Evolutionary conservation across 176 grass and related monocot species (phyloP).

Genomic region (Typha latifolia): DNA sequence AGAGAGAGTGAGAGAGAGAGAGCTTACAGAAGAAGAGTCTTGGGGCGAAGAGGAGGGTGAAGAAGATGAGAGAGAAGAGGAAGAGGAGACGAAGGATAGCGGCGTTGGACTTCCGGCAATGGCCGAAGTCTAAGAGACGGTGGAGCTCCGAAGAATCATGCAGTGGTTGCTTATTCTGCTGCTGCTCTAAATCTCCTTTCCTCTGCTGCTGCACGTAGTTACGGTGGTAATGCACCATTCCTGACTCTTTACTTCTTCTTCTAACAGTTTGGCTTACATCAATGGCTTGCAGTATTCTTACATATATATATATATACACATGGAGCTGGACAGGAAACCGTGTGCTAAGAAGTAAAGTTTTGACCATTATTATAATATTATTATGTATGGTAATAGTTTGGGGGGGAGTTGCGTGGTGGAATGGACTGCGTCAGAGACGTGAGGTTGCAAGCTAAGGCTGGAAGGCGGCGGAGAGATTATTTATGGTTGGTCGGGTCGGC

Average conservation of each 20-base stretch:
- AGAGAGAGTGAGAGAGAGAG: neutral
- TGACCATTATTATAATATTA: too few relatives aligned
- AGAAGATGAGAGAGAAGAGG: slow-evolving; percentile 28
- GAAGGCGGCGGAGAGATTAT: too few relatives aligned
- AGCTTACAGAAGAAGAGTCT: slow-evolving; percentile 15
- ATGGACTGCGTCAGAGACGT: too few relatives aligned
- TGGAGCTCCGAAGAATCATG: neutral
- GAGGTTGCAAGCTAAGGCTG: too few relatives aligned
- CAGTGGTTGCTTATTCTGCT: neutral
- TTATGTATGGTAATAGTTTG: too few relatives aligned
- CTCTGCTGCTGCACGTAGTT: neutral
- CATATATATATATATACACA: too few relatives aligned
- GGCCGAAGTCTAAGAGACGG: neutral
- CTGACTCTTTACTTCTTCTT: neutral
- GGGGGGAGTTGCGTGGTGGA: too few relatives aligned
- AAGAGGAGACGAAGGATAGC: slow-evolving; percentile 31
- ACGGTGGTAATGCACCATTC: neutral
- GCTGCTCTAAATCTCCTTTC: neutral
- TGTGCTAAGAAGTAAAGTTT: too few relatives aligned
- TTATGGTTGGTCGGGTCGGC: too few relatives aligned
- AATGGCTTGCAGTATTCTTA: too few relatives aligned
- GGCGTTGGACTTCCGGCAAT: neutral
- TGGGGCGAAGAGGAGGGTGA: slow-evolving; percentile 34
- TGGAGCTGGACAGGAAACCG: too few relatives aligned
- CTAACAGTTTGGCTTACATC: too few relatives aligned